Percentiles rank a stretch among this genome's conserved stretches.
phyloP scores from a whole-genome alignment of 768 basidiomycete species.

The Serendipita sp. region DNA sequence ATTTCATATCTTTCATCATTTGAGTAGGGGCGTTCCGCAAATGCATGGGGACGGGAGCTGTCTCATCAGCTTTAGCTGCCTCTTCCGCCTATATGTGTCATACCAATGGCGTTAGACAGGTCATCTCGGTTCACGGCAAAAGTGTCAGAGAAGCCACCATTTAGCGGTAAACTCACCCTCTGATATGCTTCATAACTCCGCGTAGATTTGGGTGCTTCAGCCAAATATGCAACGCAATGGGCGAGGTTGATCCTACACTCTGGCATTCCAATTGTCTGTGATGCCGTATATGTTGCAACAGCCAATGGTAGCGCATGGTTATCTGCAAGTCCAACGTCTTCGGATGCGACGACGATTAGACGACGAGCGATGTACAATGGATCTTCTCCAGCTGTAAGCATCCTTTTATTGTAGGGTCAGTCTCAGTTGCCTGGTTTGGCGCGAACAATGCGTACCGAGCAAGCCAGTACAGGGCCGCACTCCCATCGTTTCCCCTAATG shows the following conservation, averaged over 20 bases:
- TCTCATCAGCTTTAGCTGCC: conserved; percentile 36
- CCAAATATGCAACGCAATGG: conserved; percentile 60
- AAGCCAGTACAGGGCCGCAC: conserved; percentile 78
- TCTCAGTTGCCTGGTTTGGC: neutral
- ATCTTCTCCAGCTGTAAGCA: conserved; percentile 70
- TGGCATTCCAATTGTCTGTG: conserved; percentile 63
- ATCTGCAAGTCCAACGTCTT: conserved; percentile 75
- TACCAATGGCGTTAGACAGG: conserved; percentile 1
- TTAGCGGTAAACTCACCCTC: conserved; percentile 17
- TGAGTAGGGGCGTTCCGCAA: conserved; percentile 66
- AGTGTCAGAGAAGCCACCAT: neutral
- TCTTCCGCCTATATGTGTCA: conserved; percentile 33
- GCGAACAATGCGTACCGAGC: conserved; percentile 27
- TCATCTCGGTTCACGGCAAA: neutral
- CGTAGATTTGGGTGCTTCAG: conserved; percentile 73
- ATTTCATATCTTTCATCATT: conserved; percentile 55
- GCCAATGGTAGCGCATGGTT: conserved; percentile 60
- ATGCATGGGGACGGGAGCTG: conserved; percentile 48
- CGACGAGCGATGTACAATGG: conserved; percentile 60
- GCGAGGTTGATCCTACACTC: conserved; percentile 67
- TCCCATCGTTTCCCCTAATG: conserved; percentile 58
- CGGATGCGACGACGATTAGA: conserved; percentile 67
- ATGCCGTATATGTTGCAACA: conserved; percentile 44
- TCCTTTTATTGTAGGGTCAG: conserved; percentile 25
- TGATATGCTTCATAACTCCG: conserved; percentile 67